phyloP scores from a whole-genome alignment of 192 early-diverging fungal species.

The Mortierella alpina region DNA sequence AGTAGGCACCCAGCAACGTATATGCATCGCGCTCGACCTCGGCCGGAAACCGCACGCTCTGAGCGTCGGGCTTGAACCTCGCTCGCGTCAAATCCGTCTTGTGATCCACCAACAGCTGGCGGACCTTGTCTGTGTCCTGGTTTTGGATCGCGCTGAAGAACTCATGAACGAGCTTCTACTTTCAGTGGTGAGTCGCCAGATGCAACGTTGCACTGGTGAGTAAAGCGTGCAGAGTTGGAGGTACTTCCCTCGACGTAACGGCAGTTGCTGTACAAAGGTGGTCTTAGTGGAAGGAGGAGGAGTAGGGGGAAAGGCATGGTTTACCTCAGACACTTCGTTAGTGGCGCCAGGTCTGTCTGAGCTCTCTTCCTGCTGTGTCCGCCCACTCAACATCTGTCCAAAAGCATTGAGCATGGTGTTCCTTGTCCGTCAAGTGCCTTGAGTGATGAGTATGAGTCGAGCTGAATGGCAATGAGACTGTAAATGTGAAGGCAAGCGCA shows the following conservation, averaged over 20 bases:
- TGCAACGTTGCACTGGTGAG: too few relatives aligned
- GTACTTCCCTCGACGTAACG: not conserved
- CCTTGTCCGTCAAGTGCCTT: not conserved
- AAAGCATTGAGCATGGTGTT: not conserved
- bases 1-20: slow-evolving; percentile 74
- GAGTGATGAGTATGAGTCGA: not conserved
- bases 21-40: slow-evolving; percentile 71
- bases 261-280: not conserved
- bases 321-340: too few relatives aligned
- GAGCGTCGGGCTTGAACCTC: slow-evolving; percentile 26
- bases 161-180: slow-evolving; percentile 22
- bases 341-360: too few relatives aligned
- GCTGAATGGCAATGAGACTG: not conserved
- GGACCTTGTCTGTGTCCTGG: slow-evolving; percentile 51
- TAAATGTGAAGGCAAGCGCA: not conserved
- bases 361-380: too few relatives aligned
- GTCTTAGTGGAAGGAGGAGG: too few relatives aligned
- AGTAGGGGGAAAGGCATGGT: too few relatives aligned
- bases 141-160: slow-evolving; percentile 54
- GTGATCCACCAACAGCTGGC: slow-evolving; percentile 45
- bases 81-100: slow-evolving; percentile 41
- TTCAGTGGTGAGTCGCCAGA: not conserved
- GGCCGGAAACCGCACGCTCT: slow-evolving; percentile 36
- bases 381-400: too few relatives aligned
- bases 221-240: too few relatives aligned